phyloP scores from a whole-genome alignment of 306 rosid species.

The Vigna angularis region DNA sequence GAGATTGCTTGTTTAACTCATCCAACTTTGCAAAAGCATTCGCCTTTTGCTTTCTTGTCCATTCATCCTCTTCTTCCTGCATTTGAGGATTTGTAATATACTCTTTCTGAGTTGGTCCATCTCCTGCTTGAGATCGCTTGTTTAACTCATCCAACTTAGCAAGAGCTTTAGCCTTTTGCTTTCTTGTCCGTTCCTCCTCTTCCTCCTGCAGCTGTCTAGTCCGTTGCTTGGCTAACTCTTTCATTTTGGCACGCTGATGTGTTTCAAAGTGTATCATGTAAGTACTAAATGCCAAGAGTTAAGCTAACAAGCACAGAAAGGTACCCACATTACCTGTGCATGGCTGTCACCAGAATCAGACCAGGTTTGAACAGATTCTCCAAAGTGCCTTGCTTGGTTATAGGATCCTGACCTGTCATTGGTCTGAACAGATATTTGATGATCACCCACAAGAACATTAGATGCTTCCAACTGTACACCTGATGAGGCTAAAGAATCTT shows the following conservation, averaged over 20 bases:
- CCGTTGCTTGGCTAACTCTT: constrained; percentile 80
- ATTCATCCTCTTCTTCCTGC: constrained; percentile 93
- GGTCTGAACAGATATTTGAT: constrained; percentile 51
- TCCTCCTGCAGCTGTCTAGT: constrained; percentile 86
- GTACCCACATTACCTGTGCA: constrained; percentile 70
- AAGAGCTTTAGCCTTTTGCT: constrained; percentile 78
- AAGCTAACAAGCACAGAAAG: constrained; percentile 35
- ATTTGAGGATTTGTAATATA: constrained; percentile 49
- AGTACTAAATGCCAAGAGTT: constrained; percentile 42
- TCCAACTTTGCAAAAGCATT: constrained; percentile 84
- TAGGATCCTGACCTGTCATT: constrained; percentile 52
- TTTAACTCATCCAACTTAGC: constrained; percentile 87
- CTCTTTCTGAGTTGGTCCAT: constrained; percentile 58
- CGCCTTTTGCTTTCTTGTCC: constrained; percentile 73
- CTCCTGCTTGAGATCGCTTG: constrained; percentile 58
- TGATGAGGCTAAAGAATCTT: constrained; percentile 55
- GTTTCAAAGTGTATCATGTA: constrained; percentile 30
- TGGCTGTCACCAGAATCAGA: constrained; percentile 59
- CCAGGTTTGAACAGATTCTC: constrained; percentile 53
- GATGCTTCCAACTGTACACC: constrained; percentile 57
- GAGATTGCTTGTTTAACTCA: constrained; percentile 71
- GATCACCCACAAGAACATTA: constrained; percentile 61
- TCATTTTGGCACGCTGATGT: constrained; percentile 71
- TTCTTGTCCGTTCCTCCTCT: constrained; percentile 83
- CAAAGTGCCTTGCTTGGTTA: constrained; percentile 60